Percentiles rank a stretch among this genome's conserved stretches.
Evolutionary conservation across 495 filamentous ascomycete species (phyloP).

Genomic region (Aspergillus sclerotioniger): DNA sequence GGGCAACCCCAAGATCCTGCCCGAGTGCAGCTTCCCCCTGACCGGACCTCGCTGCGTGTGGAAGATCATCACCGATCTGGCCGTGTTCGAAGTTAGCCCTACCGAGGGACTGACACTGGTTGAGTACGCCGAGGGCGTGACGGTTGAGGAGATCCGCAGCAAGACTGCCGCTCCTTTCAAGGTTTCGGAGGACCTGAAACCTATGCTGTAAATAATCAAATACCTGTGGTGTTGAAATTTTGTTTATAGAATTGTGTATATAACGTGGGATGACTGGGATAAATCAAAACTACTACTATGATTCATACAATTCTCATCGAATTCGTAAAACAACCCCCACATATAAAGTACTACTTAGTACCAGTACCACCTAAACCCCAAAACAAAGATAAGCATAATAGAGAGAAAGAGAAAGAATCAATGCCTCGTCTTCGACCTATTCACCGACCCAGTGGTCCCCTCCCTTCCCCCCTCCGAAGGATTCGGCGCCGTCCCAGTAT

Average conservation of each 20-base stretch:
- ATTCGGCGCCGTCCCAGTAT: no score
- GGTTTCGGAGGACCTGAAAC: conserved; percentile 69
- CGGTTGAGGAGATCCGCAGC: conserved; percentile 77
- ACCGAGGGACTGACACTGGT: conserved; percentile 71
- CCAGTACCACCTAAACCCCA: no score
- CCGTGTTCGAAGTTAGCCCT: conserved; percentile 83
- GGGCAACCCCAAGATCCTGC: conserved; percentile 81
- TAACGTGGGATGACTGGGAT: conserved; percentile 2
- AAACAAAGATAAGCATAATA: no score
- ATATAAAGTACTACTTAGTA: no score
- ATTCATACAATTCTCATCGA: neutral
- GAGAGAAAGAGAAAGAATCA: no score
- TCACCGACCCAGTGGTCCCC: no score
- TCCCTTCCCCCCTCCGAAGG: no score
- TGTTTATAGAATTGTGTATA: conserved; percentile 7
- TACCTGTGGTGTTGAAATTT: no score
- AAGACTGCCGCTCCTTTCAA: conserved; percentile 86
- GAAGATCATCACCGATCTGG: conserved; percentile 86
- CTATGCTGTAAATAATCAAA: conserved; percentile 59
- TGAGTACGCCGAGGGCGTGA: conserved; percentile 79
- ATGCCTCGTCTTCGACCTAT: no score
- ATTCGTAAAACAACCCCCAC: neutral
- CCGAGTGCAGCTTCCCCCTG: conserved; percentile 78
- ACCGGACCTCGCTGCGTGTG: conserved; percentile 81
- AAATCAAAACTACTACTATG: neutral